A percentile compares a stretch with the other conserved stretches of the same genome.
Conservation (phyloP, 2,329 filamentous ascomycete species). For the Pseudogymnoascus sp. region DNA sequence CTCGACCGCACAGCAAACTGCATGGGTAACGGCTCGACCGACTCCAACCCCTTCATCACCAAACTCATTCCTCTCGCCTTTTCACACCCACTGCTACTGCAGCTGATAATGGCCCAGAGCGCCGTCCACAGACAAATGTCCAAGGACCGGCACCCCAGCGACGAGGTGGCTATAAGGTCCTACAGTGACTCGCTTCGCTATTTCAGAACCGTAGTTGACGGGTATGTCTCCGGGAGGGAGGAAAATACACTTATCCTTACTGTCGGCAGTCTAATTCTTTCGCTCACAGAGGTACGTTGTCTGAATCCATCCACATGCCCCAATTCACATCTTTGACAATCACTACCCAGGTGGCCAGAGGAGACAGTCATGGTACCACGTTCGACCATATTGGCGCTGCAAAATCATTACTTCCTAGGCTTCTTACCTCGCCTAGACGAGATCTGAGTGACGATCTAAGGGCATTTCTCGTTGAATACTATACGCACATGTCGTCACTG, state of each 20-base stretch:
- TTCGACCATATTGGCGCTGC: constrained; percentile 39
- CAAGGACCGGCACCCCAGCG: constrained; percentile 20
- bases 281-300: constrained; percentile 36
- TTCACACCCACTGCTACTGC: constrained; percentile 36
- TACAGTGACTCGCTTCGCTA: constrained; percentile 31
- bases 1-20: constrained; percentile 35
- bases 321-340: constrained; percentile 13
- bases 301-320: background rate
- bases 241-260: constrained; percentile 33
- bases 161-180: constrained; percentile 29
- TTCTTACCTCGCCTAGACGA: constrained; percentile 28
- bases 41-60: constrained; percentile 37
- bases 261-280: constrained; percentile 37
- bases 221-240: constrained; percentile 29
- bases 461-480: constrained; percentile 40
- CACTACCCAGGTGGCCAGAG: constrained; percentile 30
- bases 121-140: constrained; percentile 31
- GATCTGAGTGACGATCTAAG: constrained; percentile 31
- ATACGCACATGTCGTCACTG: constrained; percentile 37
- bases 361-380: constrained; percentile 37
- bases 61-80: constrained; percentile 39
- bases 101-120: constrained; percentile 39
- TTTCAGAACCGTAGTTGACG: constrained; percentile 29
- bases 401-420: constrained; percentile 32
- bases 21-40: constrained; percentile 40